phyloP scores from a whole-genome alignment of 805 yeast genomes.

The Blastobotrys mokoenaii region DNA sequence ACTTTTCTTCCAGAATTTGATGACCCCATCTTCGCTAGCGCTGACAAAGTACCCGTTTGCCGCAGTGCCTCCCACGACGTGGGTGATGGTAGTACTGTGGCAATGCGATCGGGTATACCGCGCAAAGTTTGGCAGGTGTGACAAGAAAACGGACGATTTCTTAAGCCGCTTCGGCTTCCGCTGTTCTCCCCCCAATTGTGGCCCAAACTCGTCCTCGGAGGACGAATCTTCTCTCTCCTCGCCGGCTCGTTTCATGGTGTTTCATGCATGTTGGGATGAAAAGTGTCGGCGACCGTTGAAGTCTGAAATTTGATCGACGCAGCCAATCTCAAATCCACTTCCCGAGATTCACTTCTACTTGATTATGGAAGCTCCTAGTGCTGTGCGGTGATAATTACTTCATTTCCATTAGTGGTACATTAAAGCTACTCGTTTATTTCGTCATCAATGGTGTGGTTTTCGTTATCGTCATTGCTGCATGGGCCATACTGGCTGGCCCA shows the following conservation, averaged over 20 bases:
- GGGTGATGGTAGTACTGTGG: constrained; percentile 17
- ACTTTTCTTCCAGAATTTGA: constrained; percentile 29
- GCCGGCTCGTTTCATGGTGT: too few species aligned
- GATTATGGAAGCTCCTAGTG: too few species aligned
- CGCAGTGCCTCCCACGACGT: constrained; percentile 6
- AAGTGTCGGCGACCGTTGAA: too few species aligned
- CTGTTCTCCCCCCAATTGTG: too few species aligned
- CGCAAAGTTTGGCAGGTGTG: constrained; percentile 3
- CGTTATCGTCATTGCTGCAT: not conserved
- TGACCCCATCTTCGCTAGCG: constrained; percentile 28
- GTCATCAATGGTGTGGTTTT: too few species aligned
- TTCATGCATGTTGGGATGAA: too few species aligned
- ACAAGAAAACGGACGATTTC: not conserved
- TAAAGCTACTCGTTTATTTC: too few species aligned
- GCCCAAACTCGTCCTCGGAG: not conserved
- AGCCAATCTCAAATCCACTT: too few species aligned
- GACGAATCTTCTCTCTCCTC: not conserved
- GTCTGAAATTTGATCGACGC: too few species aligned
- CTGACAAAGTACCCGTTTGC: constrained; percentile 21
- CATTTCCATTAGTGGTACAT: too few species aligned
- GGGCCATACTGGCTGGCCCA: not conserved
- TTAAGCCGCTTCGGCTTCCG: not conserved
- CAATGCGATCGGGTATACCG: constrained; percentile 22
- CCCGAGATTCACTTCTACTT: too few species aligned
- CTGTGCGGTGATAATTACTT: too few species aligned